A percentile compares a stretch with the other conserved stretches of the same genome.
phyloP scores from a whole-genome alignment of 345 rosid genomes.

The Eucalyptus marginata region DNA sequence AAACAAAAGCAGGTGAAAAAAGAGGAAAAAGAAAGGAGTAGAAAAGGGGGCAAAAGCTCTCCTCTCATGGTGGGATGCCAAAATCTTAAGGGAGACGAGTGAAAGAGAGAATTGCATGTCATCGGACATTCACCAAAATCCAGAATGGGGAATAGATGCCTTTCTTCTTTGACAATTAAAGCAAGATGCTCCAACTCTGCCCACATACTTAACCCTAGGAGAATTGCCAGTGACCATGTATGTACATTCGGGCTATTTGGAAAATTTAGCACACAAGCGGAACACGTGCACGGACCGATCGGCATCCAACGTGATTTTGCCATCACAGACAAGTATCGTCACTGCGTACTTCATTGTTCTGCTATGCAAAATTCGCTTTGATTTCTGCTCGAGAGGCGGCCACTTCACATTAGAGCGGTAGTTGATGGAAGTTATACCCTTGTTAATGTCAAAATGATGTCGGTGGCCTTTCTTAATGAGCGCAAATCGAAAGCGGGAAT shows the following conservation, averaged over 20 bases:
- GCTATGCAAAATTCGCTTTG: neutral
- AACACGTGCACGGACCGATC: neutral
- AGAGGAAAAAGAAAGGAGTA: neutral
- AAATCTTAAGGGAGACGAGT: neutral
- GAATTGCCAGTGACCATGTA: neutral
- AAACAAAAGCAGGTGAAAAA: neutral
- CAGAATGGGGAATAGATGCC: conserved; percentile 51
- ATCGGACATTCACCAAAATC: neutral
- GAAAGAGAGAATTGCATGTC: neutral
- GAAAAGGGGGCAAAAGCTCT: neutral
- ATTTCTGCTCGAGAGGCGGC: neutral
- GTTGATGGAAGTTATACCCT: neutral
- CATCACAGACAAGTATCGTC: neutral
- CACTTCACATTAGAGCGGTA: neutral
- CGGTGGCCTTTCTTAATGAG: neutral
- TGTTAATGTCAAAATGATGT: neutral
- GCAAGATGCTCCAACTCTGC: conserved; percentile 17
- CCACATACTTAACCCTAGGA: neutral
- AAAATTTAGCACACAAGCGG: neutral
- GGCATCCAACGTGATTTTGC: neutral
- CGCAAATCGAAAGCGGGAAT: neutral
- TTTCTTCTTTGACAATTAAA: conserved; percentile 79
- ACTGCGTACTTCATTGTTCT: neutral
- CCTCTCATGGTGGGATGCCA: neutral
- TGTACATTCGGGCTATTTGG: neutral